A percentile compares a stretch with the other conserved stretches of the same genome.
Evolutionary conservation across 2,329 filamentous ascomycete genomes (phyloP).

Genomic region (Ilyonectria robusta): DNA sequence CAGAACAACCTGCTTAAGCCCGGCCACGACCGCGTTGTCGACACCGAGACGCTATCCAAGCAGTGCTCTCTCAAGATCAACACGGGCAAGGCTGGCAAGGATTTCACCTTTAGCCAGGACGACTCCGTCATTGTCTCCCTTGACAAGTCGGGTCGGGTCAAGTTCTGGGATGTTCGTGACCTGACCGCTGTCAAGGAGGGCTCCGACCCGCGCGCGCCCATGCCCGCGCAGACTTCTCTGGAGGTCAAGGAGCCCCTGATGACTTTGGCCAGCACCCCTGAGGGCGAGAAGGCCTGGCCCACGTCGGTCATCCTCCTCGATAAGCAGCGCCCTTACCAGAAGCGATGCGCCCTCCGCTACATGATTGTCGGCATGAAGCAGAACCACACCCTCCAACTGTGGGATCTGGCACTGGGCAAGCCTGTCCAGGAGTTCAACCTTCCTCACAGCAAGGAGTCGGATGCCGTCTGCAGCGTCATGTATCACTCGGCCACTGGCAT

Average conservation of each 20-base stretch:
- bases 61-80: constrained; percentile 94
- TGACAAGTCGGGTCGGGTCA: constrained; percentile 95
- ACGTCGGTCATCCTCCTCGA: constrained; percentile 97
- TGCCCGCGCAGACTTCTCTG: constrained; percentile 71
- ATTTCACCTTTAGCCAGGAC: constrained; percentile 98
- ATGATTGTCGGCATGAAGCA: constrained; percentile 99
- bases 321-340: constrained; percentile 93
- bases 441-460: constrained; percentile 94
- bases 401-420: constrained; percentile 96
- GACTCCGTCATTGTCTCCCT: constrained; percentile 94
- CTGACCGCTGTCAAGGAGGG: constrained; percentile 71
- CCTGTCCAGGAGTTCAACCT: constrained; percentile 97
- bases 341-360: constrained; percentile 91
- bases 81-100: constrained; percentile 97
- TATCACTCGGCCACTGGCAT: constrained; percentile 95
- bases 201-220: constrained; percentile 64
- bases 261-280: constrained; percentile 87
- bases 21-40: constrained; percentile 78
- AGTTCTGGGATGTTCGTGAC: constrained; percentile 97
- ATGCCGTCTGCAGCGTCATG: constrained; percentile 96
- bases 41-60: constrained; percentile 88
- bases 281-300: constrained; percentile 95
- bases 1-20: constrained; percentile 75
- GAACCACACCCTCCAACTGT: constrained; percentile 97
- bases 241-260: constrained; percentile 90